These are phyloP conservation scores for Hygrophoropsis aurantiaca DNA, from an alignment of 768 basidiomycete species.

Conservation along the genomic window DNA sequence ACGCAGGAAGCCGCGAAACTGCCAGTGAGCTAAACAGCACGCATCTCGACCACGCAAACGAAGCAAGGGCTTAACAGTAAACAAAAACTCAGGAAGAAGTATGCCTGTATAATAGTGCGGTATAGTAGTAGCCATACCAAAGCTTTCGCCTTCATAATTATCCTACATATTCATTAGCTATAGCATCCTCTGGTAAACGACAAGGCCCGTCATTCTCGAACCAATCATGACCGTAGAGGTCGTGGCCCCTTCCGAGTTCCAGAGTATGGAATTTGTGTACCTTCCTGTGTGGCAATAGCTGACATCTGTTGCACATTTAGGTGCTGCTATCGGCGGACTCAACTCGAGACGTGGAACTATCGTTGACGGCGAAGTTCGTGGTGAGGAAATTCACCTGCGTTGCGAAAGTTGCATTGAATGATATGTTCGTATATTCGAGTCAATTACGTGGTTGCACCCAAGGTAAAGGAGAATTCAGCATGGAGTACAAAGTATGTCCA, in stretches of 20 bases:
- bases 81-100: too few species aligned
- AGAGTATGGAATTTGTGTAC: conserved; percentile 67
- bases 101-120: too few species aligned
- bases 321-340: conserved; percentile 88
- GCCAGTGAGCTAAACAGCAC: too few species aligned
- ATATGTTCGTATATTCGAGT: conserved; percentile 98
- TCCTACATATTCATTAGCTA: too few species aligned
- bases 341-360: conserved; percentile 93
- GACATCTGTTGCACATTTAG: conserved; percentile 32
- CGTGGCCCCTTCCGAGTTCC: conserved; percentile 94
- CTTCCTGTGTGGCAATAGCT: neutral
- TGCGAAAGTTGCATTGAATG: conserved; percentile 92
- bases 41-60: too few species aligned
- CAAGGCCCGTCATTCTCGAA: conserved; percentile 83
- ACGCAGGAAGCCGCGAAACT: too few species aligned
- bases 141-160: too few species aligned
- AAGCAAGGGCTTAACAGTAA: too few species aligned
- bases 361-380: conserved; percentile 92
- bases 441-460: conserved; percentile 92
- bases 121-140: too few species aligned
- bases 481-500: conserved; percentile 69
- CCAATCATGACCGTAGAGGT: conserved; percentile 99
- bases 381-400: conserved; percentile 93
- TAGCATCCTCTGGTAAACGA: too few species aligned
- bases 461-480: conserved; percentile 90